Conservation (phyloP, 2,329 filamentous ascomycete genomes). For the Chalaropsis thielavioides region DNA sequence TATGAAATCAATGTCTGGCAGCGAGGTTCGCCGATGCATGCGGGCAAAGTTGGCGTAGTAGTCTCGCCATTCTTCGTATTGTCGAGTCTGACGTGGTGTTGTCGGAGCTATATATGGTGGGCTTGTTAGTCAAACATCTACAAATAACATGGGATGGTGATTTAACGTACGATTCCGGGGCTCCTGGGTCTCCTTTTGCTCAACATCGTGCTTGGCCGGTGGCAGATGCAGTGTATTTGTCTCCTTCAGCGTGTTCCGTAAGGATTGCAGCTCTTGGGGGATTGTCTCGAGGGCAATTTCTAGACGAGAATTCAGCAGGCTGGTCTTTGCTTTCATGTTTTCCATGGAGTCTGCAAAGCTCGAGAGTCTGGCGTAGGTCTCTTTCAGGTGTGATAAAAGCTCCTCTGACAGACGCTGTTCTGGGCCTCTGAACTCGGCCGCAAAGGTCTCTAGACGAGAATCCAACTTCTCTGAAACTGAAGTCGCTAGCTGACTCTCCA, state of each 20-base stretch:
- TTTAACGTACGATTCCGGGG: neutral
- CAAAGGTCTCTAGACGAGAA: neutral
- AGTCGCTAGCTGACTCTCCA: conserved; percentile 1
- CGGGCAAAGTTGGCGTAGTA: conserved; percentile 14
- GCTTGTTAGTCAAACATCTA: neutral
- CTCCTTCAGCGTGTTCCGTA: conserved; percentile 10
- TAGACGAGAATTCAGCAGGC: conserved; percentile 6
- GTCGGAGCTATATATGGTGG: neutral
- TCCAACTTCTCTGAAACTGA: neutral
- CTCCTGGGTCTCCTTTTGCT: neutral
- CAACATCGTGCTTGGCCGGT: neutral
- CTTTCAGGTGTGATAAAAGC: conserved; percentile 10
- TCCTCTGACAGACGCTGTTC: conserved; percentile 11
- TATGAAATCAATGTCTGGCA: conserved; percentile 14
- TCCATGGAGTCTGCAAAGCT: conserved; percentile 7
- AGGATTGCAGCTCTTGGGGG: conserved; percentile 12
- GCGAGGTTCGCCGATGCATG: conserved; percentile 14
- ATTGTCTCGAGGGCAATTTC: conserved; percentile 6
- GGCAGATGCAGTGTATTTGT: conserved; percentile 4
- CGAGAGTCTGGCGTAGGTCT: conserved; percentile 5
- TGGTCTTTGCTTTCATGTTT: conserved; percentile 8
- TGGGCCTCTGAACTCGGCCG: neutral
- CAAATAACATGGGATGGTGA: neutral
- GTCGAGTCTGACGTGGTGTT: conserved; percentile 4
- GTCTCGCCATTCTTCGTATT: conserved; percentile 16